Percentiles rank a stretch among this genome's conserved stretches.
These are phyloP conservation scores for Penicillium fimorum DNA, from an alignment of 495 filamentous ascomycete species.

Conservation along the genomic window DNA sequence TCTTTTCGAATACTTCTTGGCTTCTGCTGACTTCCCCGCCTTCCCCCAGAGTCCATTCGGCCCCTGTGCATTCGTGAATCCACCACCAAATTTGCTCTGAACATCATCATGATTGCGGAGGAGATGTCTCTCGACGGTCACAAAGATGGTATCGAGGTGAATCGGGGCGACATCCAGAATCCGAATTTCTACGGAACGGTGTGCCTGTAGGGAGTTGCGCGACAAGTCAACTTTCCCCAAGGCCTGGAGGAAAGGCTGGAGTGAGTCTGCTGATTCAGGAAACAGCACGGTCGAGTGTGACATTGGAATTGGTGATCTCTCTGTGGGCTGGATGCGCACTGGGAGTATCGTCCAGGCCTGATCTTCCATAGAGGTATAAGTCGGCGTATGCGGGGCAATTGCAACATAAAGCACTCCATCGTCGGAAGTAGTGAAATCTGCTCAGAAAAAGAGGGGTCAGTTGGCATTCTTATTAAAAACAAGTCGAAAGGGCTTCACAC, in stretches of 20 bases:
- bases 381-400: conserved; percentile 76
- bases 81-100: conserved; percentile 61
- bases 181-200: conserved; percentile 73
- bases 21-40: conserved; percentile 35
- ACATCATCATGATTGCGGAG: conserved; percentile 60
- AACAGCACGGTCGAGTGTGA: conserved; percentile 79
- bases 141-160: conserved; percentile 76
- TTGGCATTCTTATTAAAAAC: conserved; percentile 2
- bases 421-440: conserved; percentile 22
- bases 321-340: conserved; percentile 62
- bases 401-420: conserved; percentile 62
- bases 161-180: conserved; percentile 78
- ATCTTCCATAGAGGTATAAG: conserved; percentile 56
- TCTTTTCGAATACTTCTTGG: conserved; percentile 38
- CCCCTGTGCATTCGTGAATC: conserved; percentile 43
- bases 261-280: conserved; percentile 72
- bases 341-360: conserved; percentile 83
- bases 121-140: conserved; percentile 78
- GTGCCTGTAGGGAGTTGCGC: conserved; percentile 50
- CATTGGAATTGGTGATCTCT: conserved; percentile 71
- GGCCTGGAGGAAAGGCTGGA: conserved; percentile 70
- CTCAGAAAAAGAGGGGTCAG: not conserved
- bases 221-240: conserved; percentile 60
- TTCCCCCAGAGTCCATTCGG: conserved; percentile 43
- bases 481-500: conserved; percentile 9